Conservation (phyloP, 2,329 filamentous ascomycete species). For the Plectosphaerella cucumerina region DNA sequence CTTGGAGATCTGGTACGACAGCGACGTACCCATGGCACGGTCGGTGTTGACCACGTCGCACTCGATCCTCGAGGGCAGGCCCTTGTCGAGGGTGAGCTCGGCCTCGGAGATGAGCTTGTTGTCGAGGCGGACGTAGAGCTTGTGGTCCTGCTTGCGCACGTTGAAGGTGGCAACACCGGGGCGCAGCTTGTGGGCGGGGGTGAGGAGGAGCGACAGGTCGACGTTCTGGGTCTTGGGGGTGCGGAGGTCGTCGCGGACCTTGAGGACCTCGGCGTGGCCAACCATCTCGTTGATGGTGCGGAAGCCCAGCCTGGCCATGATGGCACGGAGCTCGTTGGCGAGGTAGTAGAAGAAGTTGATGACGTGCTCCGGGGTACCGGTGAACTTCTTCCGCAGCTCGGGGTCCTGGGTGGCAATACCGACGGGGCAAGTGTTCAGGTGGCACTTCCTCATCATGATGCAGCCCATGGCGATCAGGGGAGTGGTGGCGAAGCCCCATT, state of each 20-base stretch:
- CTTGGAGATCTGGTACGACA: conserved; percentile 95
- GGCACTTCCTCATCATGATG: conserved; percentile 86
- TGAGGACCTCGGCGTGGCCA: conserved; percentile 81
- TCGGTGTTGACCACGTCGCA: conserved; percentile 97
- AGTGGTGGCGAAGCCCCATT: conserved; percentile 94
- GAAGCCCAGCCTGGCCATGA: conserved; percentile 95
- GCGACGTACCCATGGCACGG: conserved; percentile 84
- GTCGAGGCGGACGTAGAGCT: conserved; percentile 86
- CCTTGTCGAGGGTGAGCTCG: conserved; percentile 91
- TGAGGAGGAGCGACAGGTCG: conserved; percentile 87
- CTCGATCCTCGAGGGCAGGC: conserved; percentile 86
- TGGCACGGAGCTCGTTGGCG: conserved; percentile 90
- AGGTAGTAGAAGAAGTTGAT: conserved; percentile 99
- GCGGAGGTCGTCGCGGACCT: conserved; percentile 81
- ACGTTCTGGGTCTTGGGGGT: conserved; percentile 90
- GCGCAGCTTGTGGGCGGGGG: conserved; percentile 90
- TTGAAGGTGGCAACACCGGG: conserved; percentile 96
- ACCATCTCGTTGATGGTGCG: conserved; percentile 98
- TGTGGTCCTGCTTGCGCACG: conserved; percentile 94
- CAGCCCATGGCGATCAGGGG: conserved; percentile 96
- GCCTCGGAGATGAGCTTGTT: conserved; percentile 97
- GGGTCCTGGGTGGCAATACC: conserved; percentile 95
- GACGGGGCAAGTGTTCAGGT: conserved; percentile 76
- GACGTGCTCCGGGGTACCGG: conserved; percentile 88
- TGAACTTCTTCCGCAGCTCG: conserved; percentile 90